These are phyloP conservation scores for Penicillium canescens DNA, from an alignment of 495 filamentous ascomycete genomes.

Conservation along the genomic window DNA sequence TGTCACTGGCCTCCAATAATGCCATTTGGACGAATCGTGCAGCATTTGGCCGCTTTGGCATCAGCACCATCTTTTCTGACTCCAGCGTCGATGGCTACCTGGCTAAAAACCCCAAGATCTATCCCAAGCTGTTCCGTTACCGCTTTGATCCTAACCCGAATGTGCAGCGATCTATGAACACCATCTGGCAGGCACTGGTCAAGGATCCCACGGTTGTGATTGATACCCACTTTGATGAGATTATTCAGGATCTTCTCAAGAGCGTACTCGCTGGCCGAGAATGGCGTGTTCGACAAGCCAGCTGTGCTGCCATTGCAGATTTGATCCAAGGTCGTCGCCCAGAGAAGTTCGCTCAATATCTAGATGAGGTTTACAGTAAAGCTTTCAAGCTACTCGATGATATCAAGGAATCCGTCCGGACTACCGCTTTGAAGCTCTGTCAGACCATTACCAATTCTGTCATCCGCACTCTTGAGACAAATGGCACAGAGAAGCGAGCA, in stretches of 20 bases:
- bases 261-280: slow-evolving; percentile 79
- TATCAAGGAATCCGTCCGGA: slow-evolving; percentile 86
- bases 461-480: slow-evolving; percentile 81
- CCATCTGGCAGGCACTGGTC: slow-evolving; percentile 92
- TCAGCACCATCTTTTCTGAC: slow-evolving; percentile 87
- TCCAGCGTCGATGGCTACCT: slow-evolving; percentile 73
- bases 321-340: slow-evolving; percentile 74
- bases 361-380: slow-evolving; percentile 78
- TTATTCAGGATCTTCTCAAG: slow-evolving; percentile 81
- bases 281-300: slow-evolving; percentile 90
- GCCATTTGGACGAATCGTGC: slow-evolving; percentile 94
- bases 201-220: slow-evolving; percentile 76
- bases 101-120: slow-evolving; percentile 82
- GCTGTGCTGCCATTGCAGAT: slow-evolving; percentile 87
- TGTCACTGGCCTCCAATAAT: slow-evolving; percentile 92
- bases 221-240: slow-evolving; percentile 75
- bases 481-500: slow-evolving; percentile 67
- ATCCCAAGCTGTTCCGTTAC: slow-evolving; percentile 92
- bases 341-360: slow-evolving; percentile 77
- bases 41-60: slow-evolving; percentile 89
- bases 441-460: slow-evolving; percentile 78
- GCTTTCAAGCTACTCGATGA: slow-evolving; percentile 85
- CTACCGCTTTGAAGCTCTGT: slow-evolving; percentile 77
- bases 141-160: slow-evolving; percentile 91
- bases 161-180: slow-evolving; percentile 92